A percentile compares a stretch with the other conserved stretches of the same genome.
phyloP scores from a whole-genome alignment of 2,329 filamentous ascomycete genomes.

The Fusarium papillatum region DNA sequence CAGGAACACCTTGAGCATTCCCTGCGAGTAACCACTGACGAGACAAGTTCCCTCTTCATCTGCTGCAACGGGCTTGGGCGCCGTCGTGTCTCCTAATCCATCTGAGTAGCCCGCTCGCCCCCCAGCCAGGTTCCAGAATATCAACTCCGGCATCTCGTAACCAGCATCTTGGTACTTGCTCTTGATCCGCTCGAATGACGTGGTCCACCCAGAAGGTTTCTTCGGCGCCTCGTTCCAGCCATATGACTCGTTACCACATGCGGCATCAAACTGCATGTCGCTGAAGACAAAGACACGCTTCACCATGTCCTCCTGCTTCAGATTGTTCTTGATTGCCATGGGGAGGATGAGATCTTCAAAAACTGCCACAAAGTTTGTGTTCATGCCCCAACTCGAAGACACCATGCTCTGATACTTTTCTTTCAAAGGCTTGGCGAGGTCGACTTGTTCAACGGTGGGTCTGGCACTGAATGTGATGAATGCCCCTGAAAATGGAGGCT shows the following conservation, averaged over 20 bases:
- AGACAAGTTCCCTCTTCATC: constrained; percentile 60
- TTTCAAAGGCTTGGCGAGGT: constrained; percentile 52
- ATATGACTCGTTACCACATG: constrained; percentile 20
- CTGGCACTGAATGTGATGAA: constrained; percentile 67
- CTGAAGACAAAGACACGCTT: constrained; percentile 72
- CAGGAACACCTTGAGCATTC: constrained; percentile 69
- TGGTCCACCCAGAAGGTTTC: constrained; percentile 50
- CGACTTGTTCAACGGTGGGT: constrained; percentile 57
- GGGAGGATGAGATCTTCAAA: constrained; percentile 68
- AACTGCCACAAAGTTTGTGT: constrained; percentile 67
- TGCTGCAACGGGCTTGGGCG: constrained; percentile 63
- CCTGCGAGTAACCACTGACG: constrained; percentile 70
- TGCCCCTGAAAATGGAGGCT: constrained; percentile 64
- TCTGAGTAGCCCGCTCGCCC: constrained; percentile 44
- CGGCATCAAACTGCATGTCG: constrained; percentile 71
- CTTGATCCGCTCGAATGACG: constrained; percentile 65
- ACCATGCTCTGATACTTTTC: constrained; percentile 56
- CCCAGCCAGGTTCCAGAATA: constrained; percentile 72
- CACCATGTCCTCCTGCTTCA: constrained; percentile 70
- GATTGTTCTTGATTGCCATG: constrained; percentile 62
- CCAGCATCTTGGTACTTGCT: constrained; percentile 59
- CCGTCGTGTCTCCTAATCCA: constrained; percentile 44
- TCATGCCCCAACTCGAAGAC: constrained; percentile 53
- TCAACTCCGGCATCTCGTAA: constrained; percentile 70
- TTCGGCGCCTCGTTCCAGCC: not conserved